phyloP scores from a whole-genome alignment of 139 green algal species.

The Spirogloea muscicola region DNA sequence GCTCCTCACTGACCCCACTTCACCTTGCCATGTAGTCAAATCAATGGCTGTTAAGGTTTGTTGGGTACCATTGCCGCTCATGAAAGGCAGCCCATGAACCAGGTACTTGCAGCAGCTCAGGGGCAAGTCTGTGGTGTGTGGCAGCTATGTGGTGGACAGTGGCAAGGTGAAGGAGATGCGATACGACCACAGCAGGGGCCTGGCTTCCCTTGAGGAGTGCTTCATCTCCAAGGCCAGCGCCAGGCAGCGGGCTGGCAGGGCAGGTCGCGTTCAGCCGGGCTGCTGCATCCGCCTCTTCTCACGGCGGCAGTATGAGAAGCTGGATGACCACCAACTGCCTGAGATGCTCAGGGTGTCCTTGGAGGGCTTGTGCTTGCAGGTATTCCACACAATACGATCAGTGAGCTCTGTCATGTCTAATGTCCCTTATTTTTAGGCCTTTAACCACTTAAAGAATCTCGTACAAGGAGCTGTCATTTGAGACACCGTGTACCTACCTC shows the following conservation, averaged over 20 bases:
- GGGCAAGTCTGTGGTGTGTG: background rate
- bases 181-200: conserved; percentile 41
- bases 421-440: too few relatives aligned
- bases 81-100: background rate
- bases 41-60: too few relatives aligned
- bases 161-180: conserved; percentile 66
- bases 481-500: too few relatives aligned
- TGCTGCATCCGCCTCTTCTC: conserved; percentile 53
- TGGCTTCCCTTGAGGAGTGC: conserved; percentile 28
- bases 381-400: too few relatives aligned
- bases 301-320: background rate
- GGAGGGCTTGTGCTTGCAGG: conserved; percentile 82
- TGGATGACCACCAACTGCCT: conserved; percentile 36
- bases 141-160: conserved; percentile 79
- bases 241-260: conserved; percentile 49
- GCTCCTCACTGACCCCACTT: too few relatives aligned
- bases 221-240: conserved; percentile 49
- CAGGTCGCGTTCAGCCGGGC: conserved; percentile 50
- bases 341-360: conserved; percentile 83
- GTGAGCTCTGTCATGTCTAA: too few relatives aligned
- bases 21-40: too few relatives aligned
- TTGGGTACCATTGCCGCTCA: too few relatives aligned
- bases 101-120: background rate
- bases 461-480: too few relatives aligned
- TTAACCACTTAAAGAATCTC: too few relatives aligned